Evolutionary conservation across 192 early-diverging fungal species (phyloP).

Genomic region (Mortierella hygrophila): DNA sequence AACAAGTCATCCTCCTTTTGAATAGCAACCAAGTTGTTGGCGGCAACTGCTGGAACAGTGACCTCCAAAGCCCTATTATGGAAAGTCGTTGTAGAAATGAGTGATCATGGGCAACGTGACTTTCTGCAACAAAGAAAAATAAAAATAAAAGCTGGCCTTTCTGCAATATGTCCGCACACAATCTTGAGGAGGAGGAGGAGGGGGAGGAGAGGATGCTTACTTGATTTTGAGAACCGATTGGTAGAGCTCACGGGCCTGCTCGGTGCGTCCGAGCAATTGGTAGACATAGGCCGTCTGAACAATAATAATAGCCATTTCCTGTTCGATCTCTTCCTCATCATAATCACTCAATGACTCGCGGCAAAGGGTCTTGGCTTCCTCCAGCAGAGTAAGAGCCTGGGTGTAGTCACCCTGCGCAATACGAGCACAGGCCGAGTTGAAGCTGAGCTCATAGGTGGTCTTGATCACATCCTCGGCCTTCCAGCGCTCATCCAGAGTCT

Average conservation of each 20-base stretch:
- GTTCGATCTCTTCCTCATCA: constrained; percentile 73
- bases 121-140: neutral
- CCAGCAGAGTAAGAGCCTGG: constrained; percentile 65
- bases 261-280: constrained; percentile 67
- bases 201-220: constrained; percentile 37
- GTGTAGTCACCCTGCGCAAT: constrained; percentile 67
- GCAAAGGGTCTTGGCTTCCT: constrained; percentile 66
- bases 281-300: constrained; percentile 77
- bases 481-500: constrained; percentile 33
- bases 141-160: neutral
- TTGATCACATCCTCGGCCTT: constrained; percentile 35
- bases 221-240: constrained; percentile 66
- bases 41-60: constrained; percentile 70
- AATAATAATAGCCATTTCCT: constrained; percentile 72
- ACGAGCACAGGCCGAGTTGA: constrained; percentile 73
- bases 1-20: constrained; percentile 69
- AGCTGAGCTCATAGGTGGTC: constrained; percentile 73
- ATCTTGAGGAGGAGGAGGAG: neutral
- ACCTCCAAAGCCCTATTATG: constrained; percentile 62
- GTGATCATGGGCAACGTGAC: neutral
- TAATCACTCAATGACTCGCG: constrained; percentile 65
- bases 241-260: constrained; percentile 72
- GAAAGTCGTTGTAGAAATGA: neutral
- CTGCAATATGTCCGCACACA: neutral
- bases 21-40: constrained; percentile 76